Conservation (phyloP, 805 yeast genomes). For the Saccharomycopsis schoenii region DNA sequence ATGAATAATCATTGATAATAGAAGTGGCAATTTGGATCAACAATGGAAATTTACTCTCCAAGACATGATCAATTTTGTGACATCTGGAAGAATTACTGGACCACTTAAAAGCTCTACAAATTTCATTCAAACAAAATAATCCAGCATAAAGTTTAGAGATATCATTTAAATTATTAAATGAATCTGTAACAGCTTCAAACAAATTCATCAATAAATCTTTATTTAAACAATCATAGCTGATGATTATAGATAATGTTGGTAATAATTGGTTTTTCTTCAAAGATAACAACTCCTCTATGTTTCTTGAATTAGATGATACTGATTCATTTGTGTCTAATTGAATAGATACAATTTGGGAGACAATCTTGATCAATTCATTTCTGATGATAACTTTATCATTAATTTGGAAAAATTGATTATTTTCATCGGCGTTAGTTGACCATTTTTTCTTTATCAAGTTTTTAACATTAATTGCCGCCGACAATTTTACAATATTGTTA, state of each 20-base stretch:
- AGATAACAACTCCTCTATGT: constrained; percentile 5
- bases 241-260: constrained; percentile 44
- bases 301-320: background rate
- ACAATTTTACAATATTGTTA: constrained; percentile 44
- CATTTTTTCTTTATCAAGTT: constrained; percentile 61
- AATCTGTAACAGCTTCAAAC: background rate
- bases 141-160: constrained; percentile 47
- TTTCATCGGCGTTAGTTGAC: constrained; percentile 29
- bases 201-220: background rate
- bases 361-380: constrained; percentile 40
- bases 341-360: constrained; percentile 22
- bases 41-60: constrained; percentile 51
- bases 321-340: background rate
- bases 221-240: constrained; percentile 27
- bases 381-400: constrained; percentile 63
- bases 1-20: constrained; percentile 26
- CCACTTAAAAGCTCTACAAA: constrained; percentile 67
- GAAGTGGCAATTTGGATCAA: constrained; percentile 57
- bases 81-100: constrained; percentile 44
- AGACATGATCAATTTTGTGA: constrained; percentile 41
- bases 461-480: constrained; percentile 78
- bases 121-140: constrained; percentile 56
- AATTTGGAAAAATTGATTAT: constrained; percentile 20
- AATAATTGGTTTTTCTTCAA: constrained; percentile 30
- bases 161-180: constrained; percentile 8